Percentiles rank a stretch among this genome's conserved stretches.
Conservation (phyloP, 441 rosid species). For the Populus tomentosa region DNA sequence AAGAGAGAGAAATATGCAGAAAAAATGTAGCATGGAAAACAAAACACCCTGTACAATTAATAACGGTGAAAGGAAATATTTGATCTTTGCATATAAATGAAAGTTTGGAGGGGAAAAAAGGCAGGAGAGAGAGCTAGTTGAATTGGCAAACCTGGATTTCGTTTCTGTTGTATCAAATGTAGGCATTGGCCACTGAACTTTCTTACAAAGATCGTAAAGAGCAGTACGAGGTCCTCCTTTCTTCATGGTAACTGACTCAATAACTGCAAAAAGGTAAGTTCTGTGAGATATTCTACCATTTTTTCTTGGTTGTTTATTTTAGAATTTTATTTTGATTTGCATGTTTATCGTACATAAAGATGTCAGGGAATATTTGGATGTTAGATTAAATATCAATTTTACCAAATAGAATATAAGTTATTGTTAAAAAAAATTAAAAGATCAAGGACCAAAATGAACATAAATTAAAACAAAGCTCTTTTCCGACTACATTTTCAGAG, state of each 20-base stretch:
- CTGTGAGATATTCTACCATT: neutral
- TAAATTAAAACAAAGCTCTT: too few relatives aligned
- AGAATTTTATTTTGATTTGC: too few relatives aligned
- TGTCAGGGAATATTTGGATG: too few relatives aligned
- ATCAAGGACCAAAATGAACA: too few relatives aligned
- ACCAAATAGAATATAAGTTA: too few relatives aligned
- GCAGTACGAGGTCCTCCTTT: constrained; percentile 82
- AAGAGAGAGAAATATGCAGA: neutral
- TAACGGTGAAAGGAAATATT: neutral
- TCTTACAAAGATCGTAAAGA: constrained; percentile 67
- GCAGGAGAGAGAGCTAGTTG: neutral
- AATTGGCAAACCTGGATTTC: constrained; percentile 42
- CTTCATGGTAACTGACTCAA: constrained; percentile 45
- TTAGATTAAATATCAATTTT: too few relatives aligned
- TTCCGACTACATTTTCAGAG: too few relatives aligned
- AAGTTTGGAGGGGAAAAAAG: neutral
- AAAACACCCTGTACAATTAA: neutral
- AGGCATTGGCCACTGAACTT: constrained; percentile 72
- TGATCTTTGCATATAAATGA: neutral
- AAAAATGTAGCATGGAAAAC: neutral
- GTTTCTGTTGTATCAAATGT: constrained; percentile 44
- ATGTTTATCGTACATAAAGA: too few relatives aligned
- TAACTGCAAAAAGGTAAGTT: constrained; percentile 22
- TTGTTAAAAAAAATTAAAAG: too few relatives aligned
- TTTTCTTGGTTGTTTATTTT: too few relatives aligned